Evolutionary conservation across 1,284 basidiomycete genomes (phyloP), one percentile per base, ranked within the genome.

Genomic region (Trichosporon sp.): DNA sequence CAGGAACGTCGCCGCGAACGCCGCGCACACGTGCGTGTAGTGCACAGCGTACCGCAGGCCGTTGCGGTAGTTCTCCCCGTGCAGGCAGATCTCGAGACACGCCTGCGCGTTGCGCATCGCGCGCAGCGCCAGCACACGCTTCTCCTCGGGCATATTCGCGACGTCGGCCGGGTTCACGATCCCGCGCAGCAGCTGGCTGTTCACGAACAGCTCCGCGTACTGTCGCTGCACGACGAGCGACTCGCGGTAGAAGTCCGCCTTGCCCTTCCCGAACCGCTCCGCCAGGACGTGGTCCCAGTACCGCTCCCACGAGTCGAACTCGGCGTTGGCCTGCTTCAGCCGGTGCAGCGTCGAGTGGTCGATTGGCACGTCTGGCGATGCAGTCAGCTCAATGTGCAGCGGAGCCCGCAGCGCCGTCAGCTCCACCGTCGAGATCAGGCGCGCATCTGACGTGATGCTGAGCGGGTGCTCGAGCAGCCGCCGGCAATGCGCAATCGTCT

Each of bases 381-480:
- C 77, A 1, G 81, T 83, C 9, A 83, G 75, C 62, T 82, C 79
- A 53, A 82, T 78, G 63, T 83, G 82, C 1, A 83, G 74, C 0
- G 82, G 82, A 1, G 81, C 79, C 75, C 53, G 34, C 11, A 83
- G 64, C 18, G 82, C 81, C 9, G 78, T 81, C 18, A 82, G 74
- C 70, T 83, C 81, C 31, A 83, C 91, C 0, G 92, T 95, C 7
- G 93, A 95, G 21, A 96, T 92, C n/a, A 97, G 88, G 56, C 94
- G 89, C 87, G 93, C 94, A 76, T 97, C 94, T 72, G 95, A 93
- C 74, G 93, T 90, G 73, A 95, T 92, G 7, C 92, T 88, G 23
- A 95, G 84, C 15, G 94, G 94, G 78, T 96, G 93, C 74, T 90
- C 89, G 27, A 96, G 84, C n/a, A 95, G 86, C 38, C 90, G 84